Conservation (phyloP, 1,139 yeast genomes). For the Saccharomycopsis crataegensis region DNA sequence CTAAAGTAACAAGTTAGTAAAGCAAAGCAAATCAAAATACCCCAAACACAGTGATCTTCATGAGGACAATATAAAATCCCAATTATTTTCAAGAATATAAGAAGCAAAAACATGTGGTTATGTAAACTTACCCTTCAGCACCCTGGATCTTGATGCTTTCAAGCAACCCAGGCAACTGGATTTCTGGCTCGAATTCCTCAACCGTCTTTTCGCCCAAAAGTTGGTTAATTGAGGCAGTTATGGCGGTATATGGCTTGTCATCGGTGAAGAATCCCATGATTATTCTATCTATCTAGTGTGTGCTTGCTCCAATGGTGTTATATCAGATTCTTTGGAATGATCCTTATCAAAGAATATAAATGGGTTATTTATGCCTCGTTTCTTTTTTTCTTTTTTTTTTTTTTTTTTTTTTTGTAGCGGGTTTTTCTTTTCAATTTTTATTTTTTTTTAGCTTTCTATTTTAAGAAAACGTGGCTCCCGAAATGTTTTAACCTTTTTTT, state of each 20-base stretch:
- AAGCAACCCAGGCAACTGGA: conserved; percentile 31
- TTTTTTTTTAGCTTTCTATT: no score
- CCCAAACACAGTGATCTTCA: not conserved
- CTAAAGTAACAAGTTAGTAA: conserved; percentile 27
- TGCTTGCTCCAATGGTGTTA: no score
- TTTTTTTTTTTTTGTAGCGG: not conserved
- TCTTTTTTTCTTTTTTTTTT: not conserved
- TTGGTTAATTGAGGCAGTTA: conserved; percentile 44
- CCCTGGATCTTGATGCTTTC: conserved; percentile 27
- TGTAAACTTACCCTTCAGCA: conserved; percentile 15
- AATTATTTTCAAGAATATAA: not conserved
- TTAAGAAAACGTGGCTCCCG: no score
- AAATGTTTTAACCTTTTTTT: no score
- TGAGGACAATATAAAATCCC: not conserved
- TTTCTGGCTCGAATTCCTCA: conserved; percentile 34
- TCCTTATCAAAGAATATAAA: not conserved
- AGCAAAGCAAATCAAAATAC: not conserved
- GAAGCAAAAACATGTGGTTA: not conserved
- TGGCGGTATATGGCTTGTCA: conserved; percentile 45
- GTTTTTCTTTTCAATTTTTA: no score
- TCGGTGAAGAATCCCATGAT: conserved; percentile 43
- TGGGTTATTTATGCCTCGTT: not conserved
- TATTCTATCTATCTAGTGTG: not conserved
- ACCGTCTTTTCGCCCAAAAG: conserved; percentile 33
- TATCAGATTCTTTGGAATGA: no score